Base-by-base conservation (phyloP, 2,329 filamentous ascomycete genomes). In the Calonectria pauciramosa region DNA sequence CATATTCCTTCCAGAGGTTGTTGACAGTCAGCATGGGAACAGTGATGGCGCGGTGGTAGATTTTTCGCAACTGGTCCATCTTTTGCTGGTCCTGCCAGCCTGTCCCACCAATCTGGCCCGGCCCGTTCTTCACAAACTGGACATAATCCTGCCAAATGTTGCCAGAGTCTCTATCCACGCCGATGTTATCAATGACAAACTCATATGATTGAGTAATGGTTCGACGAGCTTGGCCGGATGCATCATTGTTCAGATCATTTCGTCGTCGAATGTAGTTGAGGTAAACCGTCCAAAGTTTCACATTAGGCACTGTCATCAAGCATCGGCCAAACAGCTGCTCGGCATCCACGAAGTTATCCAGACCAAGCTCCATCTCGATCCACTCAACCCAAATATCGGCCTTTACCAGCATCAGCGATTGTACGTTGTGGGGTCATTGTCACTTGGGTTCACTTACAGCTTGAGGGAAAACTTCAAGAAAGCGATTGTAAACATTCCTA, bases 61-160 rank as follows among this genome's bases (percentile, higher is more conserved):
- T 94, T 83, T 97, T 98, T 74, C 97, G 93, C 67, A 99, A 87
- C 79, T 94, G 89, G 81, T 99, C 97, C 94, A 98, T 98, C 89
- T 99, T 99, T 83, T 99, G 97, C 86, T 96, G 94, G 82, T 99
- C 97, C 85, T 99, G 96, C 97, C 97, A 99, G 73, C 92, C 93
- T 73, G 90, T 93, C 54, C 96, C 97, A 32, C 96, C 96, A 73
- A 97, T 91, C 72, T 92, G 92, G 8, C 97, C 97, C 1, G 97
- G 97, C 0, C 94, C 95, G 49, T 92, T 94, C 83, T 96, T 96
- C 84, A 99, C 92, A 83, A 99, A 98, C 78, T 97, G 93, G 75
- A 99, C 93, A 81, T 99, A 99, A 78, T 99, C 97, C 74, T 94
- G 92, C 97, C 97, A 99, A 71, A 99, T 93, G 77, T 90, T 91